A percentile compares a stretch with the other conserved stretches of the same genome.
Evolutionary conservation across 305 asterid genomes (phyloP).

Genomic region (Petunia hybrid): DNA sequence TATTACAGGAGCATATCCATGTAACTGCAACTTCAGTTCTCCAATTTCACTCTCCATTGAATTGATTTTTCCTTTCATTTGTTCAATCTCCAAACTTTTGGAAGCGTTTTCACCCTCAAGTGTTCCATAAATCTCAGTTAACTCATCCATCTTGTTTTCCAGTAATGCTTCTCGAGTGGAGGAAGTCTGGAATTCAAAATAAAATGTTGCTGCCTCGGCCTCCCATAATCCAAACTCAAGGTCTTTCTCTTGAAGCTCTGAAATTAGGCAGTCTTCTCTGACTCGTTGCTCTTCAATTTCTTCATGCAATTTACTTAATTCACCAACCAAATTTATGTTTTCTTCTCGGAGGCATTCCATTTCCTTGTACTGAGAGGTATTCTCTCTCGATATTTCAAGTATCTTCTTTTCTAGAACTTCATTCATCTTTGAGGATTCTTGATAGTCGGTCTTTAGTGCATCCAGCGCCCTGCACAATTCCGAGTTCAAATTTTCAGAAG

Average conservation of each 20-base stretch:
- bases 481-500: slow-evolving; percentile 58
- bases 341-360: slow-evolving; percentile 55
- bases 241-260: slow-evolving; percentile 66
- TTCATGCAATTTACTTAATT: slow-evolving; percentile 58
- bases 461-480: slow-evolving; percentile 56
- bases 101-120: slow-evolving; percentile 57
- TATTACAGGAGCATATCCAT: slow-evolving; percentile 68
- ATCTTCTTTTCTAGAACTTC: slow-evolving; percentile 59
- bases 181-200: slow-evolving; percentile 79
- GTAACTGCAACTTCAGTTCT: slow-evolving; percentile 60
- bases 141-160: slow-evolving; percentile 77
- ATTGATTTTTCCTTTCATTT: slow-evolving; percentile 60
- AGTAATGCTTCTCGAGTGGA: slow-evolving; percentile 59
- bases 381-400: slow-evolving; percentile 55
- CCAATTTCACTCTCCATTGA: slow-evolving; percentile 68
- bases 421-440: slow-evolving; percentile 54
- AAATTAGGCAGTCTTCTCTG: slow-evolving; percentile 59
- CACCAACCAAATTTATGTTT: slow-evolving; percentile 55
- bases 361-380: slow-evolving; percentile 56
- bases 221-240: slow-evolving; percentile 79
- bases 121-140: slow-evolving; percentile 56
- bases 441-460: slow-evolving; percentile 57
- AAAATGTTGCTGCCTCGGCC: slow-evolving; percentile 77
- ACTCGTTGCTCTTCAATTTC: slow-evolving; percentile 57
- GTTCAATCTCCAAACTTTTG: slow-evolving; percentile 64